Percentiles rank a stretch among this genome's conserved stretches.
These are phyloP conservation scores for Rhodotorula taiwanensis DNA, from an alignment of 768 basidiomycete genomes.

Conservation along the genomic window DNA sequence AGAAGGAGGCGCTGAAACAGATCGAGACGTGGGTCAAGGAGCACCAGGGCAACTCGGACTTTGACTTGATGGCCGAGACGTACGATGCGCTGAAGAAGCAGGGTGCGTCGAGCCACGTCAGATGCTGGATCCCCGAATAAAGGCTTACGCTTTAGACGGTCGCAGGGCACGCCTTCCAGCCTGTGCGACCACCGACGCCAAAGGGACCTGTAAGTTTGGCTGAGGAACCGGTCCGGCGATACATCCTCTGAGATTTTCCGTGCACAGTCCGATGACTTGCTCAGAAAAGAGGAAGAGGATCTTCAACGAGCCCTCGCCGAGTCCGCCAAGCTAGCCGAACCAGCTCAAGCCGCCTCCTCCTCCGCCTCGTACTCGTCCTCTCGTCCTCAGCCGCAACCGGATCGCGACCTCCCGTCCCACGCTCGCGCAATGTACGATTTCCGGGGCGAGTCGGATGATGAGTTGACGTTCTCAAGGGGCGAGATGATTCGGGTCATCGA, in stretches of 20 bases:
- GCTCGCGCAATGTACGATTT: constrained; percentile 83
- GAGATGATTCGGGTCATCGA: constrained; percentile 93
- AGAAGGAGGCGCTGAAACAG: constrained; percentile 61
- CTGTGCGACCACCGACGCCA: not conserved
- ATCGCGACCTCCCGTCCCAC: constrained; percentile 48
- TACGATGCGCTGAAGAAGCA: constrained; percentile 74
- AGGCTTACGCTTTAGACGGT: not conserved
- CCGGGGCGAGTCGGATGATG: constrained; percentile 76
- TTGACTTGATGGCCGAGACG: constrained; percentile 87
- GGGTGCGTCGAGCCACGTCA: constrained; percentile 57
- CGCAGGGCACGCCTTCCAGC: constrained; percentile 20
- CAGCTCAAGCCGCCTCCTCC: constrained; percentile 27
- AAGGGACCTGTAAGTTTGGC: constrained; percentile 39
- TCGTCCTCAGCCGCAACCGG: constrained; percentile 43
- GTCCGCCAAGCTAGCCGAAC: constrained; percentile 30
- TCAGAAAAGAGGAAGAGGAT: constrained; percentile 85
- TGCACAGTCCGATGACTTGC: constrained; percentile 56
- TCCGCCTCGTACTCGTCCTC: constrained; percentile 32
- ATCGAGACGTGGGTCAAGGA: constrained; percentile 78
- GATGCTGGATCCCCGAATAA: constrained; percentile 2
- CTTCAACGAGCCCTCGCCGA: constrained; percentile 72
- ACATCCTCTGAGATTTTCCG: not conserved
- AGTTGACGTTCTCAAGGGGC: constrained; percentile 83
- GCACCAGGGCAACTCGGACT: constrained; percentile 67
- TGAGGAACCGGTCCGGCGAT: too few species aligned